Evolutionary conservation across 1,139 yeast genomes (phyloP).

Genomic region (Geotrichum reessii): DNA sequence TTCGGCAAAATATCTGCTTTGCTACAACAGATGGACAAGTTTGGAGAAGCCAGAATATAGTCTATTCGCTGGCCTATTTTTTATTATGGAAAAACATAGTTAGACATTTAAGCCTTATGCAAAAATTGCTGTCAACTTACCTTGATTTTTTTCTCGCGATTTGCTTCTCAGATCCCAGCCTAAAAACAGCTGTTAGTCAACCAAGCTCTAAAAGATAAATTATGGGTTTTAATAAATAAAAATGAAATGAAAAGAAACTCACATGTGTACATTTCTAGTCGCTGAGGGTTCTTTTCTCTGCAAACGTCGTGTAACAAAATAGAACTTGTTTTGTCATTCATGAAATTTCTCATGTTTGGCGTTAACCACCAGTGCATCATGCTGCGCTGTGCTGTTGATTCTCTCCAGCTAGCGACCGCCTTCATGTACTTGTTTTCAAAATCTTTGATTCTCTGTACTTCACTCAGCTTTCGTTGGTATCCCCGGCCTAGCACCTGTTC

Average conservation of each 20-base stretch:
- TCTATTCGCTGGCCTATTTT: constrained; percentile 74
- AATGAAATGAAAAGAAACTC: constrained; percentile 3
- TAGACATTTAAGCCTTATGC: neutral
- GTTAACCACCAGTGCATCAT: constrained; percentile 32
- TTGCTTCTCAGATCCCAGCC: constrained; percentile 80
- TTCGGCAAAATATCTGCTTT: constrained; percentile 63
- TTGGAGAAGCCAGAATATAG: constrained; percentile 50
- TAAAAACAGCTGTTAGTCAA: neutral
- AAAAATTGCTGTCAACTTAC: constrained; percentile 14
- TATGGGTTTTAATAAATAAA: no score
- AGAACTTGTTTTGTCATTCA: constrained; percentile 15
- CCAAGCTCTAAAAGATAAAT: neutral
- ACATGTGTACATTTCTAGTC: constrained; percentile 67
- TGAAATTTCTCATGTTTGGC: neutral
- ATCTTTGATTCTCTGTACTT: constrained; percentile 26
- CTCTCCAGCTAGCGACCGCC: constrained; percentile 29
- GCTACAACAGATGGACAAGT: constrained; percentile 36
- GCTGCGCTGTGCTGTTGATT: constrained; percentile 26
- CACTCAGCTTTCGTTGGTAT: constrained; percentile 25
- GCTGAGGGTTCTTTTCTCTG: constrained; percentile 51
- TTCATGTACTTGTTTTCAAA: constrained; percentile 23
- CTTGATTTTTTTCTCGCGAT: constrained; percentile 69
- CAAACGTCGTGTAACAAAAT: constrained; percentile 59
- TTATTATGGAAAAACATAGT: no score
- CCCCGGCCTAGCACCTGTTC: constrained; percentile 37